Conservation (phyloP, 345 rosid genomes). For the Eucalyptus dawsonii region DNA sequence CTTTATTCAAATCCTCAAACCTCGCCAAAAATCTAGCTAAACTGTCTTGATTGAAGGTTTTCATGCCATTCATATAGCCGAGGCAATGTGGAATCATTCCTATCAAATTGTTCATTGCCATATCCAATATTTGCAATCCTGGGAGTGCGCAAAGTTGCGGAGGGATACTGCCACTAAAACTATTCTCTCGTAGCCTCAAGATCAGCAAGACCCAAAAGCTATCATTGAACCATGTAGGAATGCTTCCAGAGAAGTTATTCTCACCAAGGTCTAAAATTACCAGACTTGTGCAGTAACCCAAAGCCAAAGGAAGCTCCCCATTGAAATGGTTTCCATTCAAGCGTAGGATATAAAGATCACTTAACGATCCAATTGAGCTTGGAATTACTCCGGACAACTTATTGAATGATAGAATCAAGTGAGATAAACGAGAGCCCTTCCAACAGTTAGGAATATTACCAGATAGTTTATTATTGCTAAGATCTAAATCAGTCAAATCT, state of each 20-base stretch:
- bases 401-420: not conserved
- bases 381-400: not conserved
- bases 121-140: not conserved
- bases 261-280: not conserved
- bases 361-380: not conserved
- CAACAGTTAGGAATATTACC: not conserved
- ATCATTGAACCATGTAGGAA: slow-evolving; percentile 1
- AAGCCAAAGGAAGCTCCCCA: not conserved
- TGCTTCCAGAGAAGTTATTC: not conserved
- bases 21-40: not conserved
- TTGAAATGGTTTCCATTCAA: not conserved
- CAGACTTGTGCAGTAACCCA: not conserved
- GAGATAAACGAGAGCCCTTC: not conserved
- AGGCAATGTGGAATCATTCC: not conserved
- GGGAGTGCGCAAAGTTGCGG: not conserved
- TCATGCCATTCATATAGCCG: not conserved
- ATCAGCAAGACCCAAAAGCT: not conserved
- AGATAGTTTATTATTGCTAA: not conserved
- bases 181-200: not conserved
- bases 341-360: not conserved
- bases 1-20: not conserved
- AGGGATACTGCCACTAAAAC: slow-evolving; percentile 6
- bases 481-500: not conserved
- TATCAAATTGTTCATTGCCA: not conserved
- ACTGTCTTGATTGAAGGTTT: not conserved